Base-by-base conservation (phyloP, 768 basidiomycete genomes). In the Suillus spraguei region DNA sequence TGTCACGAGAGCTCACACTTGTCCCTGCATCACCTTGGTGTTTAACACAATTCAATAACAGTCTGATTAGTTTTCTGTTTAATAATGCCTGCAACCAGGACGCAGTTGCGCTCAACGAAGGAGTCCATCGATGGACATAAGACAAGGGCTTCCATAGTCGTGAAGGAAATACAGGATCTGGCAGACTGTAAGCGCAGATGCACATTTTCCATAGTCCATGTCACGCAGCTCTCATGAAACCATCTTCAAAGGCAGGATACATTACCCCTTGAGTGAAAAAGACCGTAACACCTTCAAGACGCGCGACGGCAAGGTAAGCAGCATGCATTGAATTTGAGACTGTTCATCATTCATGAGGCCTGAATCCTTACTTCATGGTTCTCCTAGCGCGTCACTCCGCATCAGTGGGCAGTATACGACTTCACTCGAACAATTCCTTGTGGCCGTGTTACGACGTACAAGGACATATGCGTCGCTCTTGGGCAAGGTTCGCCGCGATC, bases 351-450 rank as follows among this genome's bases (percentile, higher is more conserved):
- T 11, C 28, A 28, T 28, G 28, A 28, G 28, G 28, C 28, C 28
- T 28, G 4, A 28, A 28, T 28, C 56, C n/a, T 58, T n/a, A 62
- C 28, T 59, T 60, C 32, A 77, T 74, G 63, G 75, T 77, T 54
- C 68, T 22, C n/a, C 70, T 65, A 87, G 86, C 75, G 70, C 59
- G 58, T 87, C 36, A 83, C 85, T 32, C 66, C 75, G 3, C 80
- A 87, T 69, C 85, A 84, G 64, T 88, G 86, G 87, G 81, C 78
- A 11, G 85, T 87, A 0, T 88, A 88, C 60, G 87, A 88, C 68
- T 82, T 82, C 63, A 69, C 79, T 5, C 68, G 73, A 46, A 80
- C 74, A 1, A 83, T 87, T 32, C 86, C 86, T 0, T 65, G 56
- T 1, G 86, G 86, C 1, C 81, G 77, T 47, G 83, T 88, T 1